Evolutionary conservation across 345 rosid species (phyloP).

Genomic region (Citropsis articulata): DNA sequence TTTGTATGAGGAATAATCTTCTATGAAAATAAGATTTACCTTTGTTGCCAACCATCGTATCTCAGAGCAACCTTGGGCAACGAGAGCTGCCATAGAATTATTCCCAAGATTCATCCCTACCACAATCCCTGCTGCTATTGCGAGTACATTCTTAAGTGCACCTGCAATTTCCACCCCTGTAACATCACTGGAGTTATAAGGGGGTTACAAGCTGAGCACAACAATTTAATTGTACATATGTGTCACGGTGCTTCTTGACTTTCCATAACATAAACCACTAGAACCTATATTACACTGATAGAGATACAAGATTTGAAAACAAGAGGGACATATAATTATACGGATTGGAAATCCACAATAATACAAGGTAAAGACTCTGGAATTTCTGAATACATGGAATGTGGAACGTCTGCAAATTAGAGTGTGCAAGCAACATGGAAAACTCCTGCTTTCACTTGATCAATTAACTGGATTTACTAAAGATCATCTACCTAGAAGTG

Average conservation of each 20-base stretch:
- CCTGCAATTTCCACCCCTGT: constrained; percentile 97
- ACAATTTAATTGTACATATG: constrained; percentile 7
- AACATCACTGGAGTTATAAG: constrained; percentile 91
- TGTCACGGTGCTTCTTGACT: neutral
- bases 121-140: constrained; percentile 95
- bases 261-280: neutral
- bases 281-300: neutral
- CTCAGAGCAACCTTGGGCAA: constrained; percentile 93
- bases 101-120: constrained; percentile 92
- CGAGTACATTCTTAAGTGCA: constrained; percentile 90
- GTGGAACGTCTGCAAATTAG: too few species aligned
- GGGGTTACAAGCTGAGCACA: constrained; percentile 62
- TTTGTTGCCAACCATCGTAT: constrained; percentile 92
- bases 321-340: neutral
- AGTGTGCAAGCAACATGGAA: neutral
- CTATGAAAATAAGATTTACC: constrained; percentile 34
- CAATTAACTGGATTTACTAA: neutral
- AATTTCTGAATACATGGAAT: neutral
- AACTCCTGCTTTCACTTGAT: neutral
- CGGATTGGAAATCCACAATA: neutral
- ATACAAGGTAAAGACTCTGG: neutral
- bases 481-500: constrained; percentile 69
- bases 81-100: constrained; percentile 98
- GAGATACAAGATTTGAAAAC: neutral
- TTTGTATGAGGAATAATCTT: neutral